Evolutionary conservation across 345 rosid species (phyloP).

Genomic region (Melaleuca alternifolia): DNA sequence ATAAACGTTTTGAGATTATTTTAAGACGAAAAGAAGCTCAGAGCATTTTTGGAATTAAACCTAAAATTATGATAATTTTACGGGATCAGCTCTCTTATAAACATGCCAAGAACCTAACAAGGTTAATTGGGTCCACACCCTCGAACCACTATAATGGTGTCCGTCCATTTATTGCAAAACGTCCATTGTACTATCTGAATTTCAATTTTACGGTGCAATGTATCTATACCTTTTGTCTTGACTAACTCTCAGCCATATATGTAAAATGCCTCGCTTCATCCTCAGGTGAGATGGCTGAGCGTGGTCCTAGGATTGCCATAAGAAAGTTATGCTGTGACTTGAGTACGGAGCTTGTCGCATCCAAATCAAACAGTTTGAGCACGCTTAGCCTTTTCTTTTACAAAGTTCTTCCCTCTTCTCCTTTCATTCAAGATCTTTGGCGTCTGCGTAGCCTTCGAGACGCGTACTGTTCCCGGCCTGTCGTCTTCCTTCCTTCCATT

Average conservation of each 20-base stretch:
- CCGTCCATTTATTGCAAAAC: background rate
- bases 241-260: accelerated
- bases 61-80: background rate
- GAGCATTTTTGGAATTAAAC: background rate
- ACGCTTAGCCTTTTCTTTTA: background rate
- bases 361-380: background rate
- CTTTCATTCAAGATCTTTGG: background rate
- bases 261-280: background rate
- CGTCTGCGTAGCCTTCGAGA: background rate
- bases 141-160: background rate
- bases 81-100: background rate
- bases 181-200: background rate
- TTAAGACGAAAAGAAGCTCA: background rate
- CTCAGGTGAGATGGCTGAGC: background rate
- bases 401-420: background rate
- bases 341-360: background rate
- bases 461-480: background rate
- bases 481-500: background rate
- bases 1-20: background rate
- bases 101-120: background rate
- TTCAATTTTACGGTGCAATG: background rate
- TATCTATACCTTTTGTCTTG: background rate
- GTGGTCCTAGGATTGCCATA: background rate
- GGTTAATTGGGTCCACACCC: background rate
- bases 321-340: background rate